Evolutionary conservation across 2,329 filamentous ascomycete genomes (phyloP), one percentile per base, ranked within the genome.

Genomic region (Ophiocordyceps camponoti-leonardi): DNA sequence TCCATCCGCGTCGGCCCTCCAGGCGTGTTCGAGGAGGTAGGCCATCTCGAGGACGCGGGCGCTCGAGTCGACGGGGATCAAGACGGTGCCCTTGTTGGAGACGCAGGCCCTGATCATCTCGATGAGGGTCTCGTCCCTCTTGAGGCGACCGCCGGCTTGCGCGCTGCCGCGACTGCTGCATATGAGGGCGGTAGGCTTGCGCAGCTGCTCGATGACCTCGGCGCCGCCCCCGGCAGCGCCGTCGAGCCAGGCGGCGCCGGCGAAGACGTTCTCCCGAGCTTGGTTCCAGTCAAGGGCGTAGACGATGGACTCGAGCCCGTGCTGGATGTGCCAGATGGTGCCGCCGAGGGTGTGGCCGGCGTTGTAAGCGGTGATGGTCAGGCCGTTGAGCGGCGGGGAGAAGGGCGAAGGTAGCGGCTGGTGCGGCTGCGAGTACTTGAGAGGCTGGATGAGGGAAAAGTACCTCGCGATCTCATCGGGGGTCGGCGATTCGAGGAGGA

Each of bases 241-340:
- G 42, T 86, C 86, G 40, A 98, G 72, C 86, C 92, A 96, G 23
- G 90, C 87, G 20, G 92, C 92, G 50, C 90, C 90, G 0, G 90
- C 81, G 48, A 94, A 80, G 16, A 96, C 87, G 63, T 94, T 94
- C 60, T 98, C 92, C 53, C 86, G 79, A n/a, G 84, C 86, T 63
- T 95, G 88, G 55, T 95, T 95, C 92, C 92, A 98, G 58, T 96
- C 90, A 18, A 95, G 86, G 0, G 92, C 90, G 56, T 98, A 96
- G 1, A 98, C 88, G 40, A 98, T 90, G 1, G 88, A 95, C 61
- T 98, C 92, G 58, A 95, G 74, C 0, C 88, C 87, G 66, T 96
- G 87, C 56, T 96, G 90, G 51, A 98, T 88, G 57, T 96, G 90
- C 92, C 92, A 98, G 67, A 98, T 94, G 22, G 92, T 96, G 46